phyloP scores from a whole-genome alignment of 2,329 filamentous ascomycete species.

The Penicillium sp. region DNA sequence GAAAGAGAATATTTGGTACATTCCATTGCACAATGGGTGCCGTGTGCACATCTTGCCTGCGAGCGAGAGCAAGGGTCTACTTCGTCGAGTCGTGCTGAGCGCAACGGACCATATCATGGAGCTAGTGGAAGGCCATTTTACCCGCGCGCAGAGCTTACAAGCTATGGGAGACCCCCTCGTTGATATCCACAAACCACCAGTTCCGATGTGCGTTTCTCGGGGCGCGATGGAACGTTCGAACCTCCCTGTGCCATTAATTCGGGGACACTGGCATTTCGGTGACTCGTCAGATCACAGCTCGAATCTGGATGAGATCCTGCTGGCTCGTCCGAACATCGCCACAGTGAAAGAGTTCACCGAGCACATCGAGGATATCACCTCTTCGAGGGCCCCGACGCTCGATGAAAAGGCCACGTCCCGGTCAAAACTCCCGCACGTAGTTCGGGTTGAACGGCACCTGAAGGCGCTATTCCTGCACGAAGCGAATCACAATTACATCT shows the following conservation, averaged over 20 bases:
- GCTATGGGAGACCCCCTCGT: constrained; percentile 29
- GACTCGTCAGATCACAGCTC: constrained; percentile 4
- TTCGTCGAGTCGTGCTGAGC: constrained; percentile 36
- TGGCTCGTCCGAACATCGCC: constrained; percentile 19
- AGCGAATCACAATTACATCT: constrained; percentile 31
- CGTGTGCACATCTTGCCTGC: constrained; percentile 36
- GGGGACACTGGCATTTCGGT: constrained; percentile 30
- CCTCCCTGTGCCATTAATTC: constrained; percentile 28
- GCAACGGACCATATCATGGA: constrained; percentile 36
- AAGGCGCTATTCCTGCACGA: constrained; percentile 34
- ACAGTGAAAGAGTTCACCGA: constrained; percentile 38
- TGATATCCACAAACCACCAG: constrained; percentile 26
- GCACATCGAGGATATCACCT: constrained; percentile 40
- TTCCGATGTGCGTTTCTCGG: constrained; percentile 33
- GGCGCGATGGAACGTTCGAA: constrained; percentile 23
- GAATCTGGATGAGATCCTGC: constrained; percentile 15
- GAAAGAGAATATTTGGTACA: constrained; percentile 40
- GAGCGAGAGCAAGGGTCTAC: constrained; percentile 29
- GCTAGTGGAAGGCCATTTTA: constrained; percentile 30
- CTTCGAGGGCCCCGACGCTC: constrained; percentile 18
- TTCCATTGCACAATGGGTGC: constrained; percentile 37
- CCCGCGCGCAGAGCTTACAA: constrained; percentile 24
- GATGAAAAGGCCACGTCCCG: constrained; percentile 4
- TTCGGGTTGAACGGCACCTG: constrained; percentile 26
- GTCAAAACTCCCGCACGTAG: constrained; percentile 10